phyloP scores from a whole-genome alignment of 179 eudicot species.

The Drosera spatulata region DNA sequence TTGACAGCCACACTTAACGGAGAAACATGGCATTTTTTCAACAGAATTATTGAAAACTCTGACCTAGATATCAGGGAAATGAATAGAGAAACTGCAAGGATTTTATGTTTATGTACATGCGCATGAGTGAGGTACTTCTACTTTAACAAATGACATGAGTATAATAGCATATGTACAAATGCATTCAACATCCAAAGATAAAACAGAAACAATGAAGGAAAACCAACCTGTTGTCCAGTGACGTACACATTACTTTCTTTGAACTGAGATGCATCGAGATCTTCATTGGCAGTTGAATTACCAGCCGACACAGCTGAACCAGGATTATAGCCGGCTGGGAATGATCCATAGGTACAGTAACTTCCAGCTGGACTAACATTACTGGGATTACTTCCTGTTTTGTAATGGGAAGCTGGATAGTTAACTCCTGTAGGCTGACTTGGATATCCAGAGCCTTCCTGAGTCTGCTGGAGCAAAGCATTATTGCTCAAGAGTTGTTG shows the following conservation, averaged over 20 bases:
- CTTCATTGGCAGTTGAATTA: slow-evolving; percentile 53
- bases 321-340: slow-evolving; percentile 38
- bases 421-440: slow-evolving; percentile 40
- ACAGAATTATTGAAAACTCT: too few species aligned
- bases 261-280: slow-evolving; percentile 47
- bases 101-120: too few species aligned
- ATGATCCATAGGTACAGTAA: slow-evolving; percentile 56
- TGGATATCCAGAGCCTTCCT: slow-evolving; percentile 50
- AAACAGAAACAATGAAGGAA: background rate
- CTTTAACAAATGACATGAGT: too few species aligned
- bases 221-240: slow-evolving; percentile 69
- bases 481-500: slow-evolving; percentile 64
- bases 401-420: slow-evolving; percentile 64
- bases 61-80: too few species aligned
- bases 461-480: slow-evolving; percentile 71
- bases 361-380: slow-evolving; percentile 41
- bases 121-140: too few species aligned
- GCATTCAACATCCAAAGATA: background rate
- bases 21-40: too few species aligned
- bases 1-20: too few species aligned
- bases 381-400: slow-evolving; percentile 46
- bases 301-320: slow-evolving; percentile 39
- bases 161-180: too few species aligned
- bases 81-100: too few species aligned
- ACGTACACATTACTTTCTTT: slow-evolving; percentile 64